These are phyloP conservation scores for Mucor indicus DNA, from an alignment of 371 early-diverging fungal species.

Conservation along the genomic window DNA sequence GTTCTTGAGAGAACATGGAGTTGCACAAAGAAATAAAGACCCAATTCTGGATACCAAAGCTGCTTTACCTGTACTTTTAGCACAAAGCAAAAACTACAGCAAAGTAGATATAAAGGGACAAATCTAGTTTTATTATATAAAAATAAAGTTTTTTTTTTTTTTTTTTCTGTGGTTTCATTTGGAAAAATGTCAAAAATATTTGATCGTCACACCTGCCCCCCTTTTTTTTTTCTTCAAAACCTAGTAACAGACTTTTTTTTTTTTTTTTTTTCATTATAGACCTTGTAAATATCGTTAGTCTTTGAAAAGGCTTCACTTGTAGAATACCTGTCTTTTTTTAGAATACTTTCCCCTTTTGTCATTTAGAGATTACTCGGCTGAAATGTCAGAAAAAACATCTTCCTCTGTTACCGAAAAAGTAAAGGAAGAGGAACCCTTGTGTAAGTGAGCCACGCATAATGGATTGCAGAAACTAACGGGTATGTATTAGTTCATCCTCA, in stretches of 20 bases:
- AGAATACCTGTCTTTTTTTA: no score
- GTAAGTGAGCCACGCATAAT: neutral
- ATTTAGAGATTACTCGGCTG: no score
- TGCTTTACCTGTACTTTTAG: conserved; percentile 47
- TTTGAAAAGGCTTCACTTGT: no score
- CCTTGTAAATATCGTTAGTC: no score
- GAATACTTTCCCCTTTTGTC: no score
- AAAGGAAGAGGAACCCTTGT: no score
- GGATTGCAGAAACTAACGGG: neutral
- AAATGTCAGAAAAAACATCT: no score
- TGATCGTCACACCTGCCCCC: no score
- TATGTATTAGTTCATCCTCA: conserved; percentile 50
- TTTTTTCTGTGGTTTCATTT: conserved; percentile 3
- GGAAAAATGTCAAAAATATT: no score
- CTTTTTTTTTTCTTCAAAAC: neutral
- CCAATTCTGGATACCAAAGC: conserved; percentile 49
- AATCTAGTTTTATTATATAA: conserved; percentile 8
- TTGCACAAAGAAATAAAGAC: conserved; percentile 3
- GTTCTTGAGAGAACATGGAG: conserved; percentile 40
- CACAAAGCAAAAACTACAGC: conserved; percentile 52
- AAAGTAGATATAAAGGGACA: conserved; percentile 74
- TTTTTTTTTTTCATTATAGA: no score
- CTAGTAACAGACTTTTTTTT: neutral
- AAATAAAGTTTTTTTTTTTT: neutral
- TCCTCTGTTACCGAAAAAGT: no score